phyloP scores from a whole-genome alignment of 805 yeast species.

The Pachysolen tannophilus region DNA sequence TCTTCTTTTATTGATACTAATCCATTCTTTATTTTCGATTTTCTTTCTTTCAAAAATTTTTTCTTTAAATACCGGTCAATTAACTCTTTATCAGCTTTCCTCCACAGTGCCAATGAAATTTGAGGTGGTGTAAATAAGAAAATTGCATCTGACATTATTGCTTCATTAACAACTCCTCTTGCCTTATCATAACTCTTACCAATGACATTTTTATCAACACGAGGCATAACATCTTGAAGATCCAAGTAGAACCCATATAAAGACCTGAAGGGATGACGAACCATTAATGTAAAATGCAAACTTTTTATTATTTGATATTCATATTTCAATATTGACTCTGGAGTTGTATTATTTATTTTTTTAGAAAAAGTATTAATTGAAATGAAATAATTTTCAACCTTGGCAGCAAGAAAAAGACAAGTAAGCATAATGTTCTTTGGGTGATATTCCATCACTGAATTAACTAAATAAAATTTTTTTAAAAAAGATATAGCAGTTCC shows the following conservation, averaged over 20 bases:
- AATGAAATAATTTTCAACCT: constrained; percentile 85
- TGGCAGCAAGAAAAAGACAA: constrained; percentile 84
- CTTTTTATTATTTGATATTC: constrained; percentile 75
- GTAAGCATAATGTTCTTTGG: constrained; percentile 78
- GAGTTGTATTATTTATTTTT: constrained; percentile 59
- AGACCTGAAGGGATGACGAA: constrained; percentile 85
- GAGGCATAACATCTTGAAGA: constrained; percentile 54
- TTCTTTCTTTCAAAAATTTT: constrained; percentile 39
- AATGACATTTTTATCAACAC: constrained; percentile 44
- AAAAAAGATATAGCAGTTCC: constrained; percentile 84
- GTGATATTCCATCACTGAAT: constrained; percentile 81
- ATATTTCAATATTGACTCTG: constrained; percentile 59
- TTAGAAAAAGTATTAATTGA: constrained; percentile 74
- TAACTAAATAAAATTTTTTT: constrained; percentile 67
- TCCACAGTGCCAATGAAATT: constrained; percentile 82
- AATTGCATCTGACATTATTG: constrained; percentile 68
- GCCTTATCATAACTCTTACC: constrained; percentile 70
- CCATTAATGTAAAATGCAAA: constrained; percentile 69
- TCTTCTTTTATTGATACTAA: constrained; percentile 6
- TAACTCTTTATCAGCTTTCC: constrained; percentile 54
- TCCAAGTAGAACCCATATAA: constrained; percentile 94
- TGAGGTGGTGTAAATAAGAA: constrained; percentile 91
- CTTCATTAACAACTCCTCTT: constrained; percentile 52
- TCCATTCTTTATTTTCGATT: constrained; percentile 12
- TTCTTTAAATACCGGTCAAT: constrained; percentile 59